Evolutionary conservation across 2,329 filamentous ascomycete genomes (phyloP), one percentile per base, ranked within the genome.

Genomic region (Penicillium sp.): DNA sequence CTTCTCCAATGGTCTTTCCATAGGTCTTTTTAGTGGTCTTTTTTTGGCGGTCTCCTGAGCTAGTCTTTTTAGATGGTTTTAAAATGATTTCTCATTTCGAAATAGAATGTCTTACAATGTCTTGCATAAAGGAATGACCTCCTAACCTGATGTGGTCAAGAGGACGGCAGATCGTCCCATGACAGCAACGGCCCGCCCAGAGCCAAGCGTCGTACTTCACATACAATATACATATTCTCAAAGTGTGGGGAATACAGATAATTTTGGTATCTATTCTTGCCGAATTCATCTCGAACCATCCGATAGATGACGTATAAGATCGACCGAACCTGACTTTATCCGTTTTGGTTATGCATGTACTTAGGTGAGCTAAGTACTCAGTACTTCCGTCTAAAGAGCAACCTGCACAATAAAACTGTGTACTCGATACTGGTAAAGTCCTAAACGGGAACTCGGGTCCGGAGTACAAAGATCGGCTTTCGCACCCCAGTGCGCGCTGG

Each of bases 151-250:
- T 43, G 2, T 45, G 33, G 41, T 38, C 26, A 43, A 43, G 10
- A 43, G 33, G 45, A 21, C 28, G 26, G 40, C 12, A n/a, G 26
- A 21, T 28, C 15, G 19, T 44, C 47, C 47, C 47, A 49, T 49
- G 47, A 49, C 41, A 21, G 10, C 22, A 26, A 19, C 24, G 13
- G 22, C 32, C 22, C 32, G n/a, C 29, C 29, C 6, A 19, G 19
- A 13, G 19, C 24, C 17, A 22, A 24, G 8, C 15, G 28, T 31
- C 24, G 7, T 28, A n/a, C 6, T 29, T 43, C 8, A 35, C 6
- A 26, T 15, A n/a, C 22, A 24, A 26, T 15, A n/a, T 6, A 24
- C 22, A 7, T 17, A 17, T 32, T 22, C 31, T 29, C 8, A n/a
- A n/a, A 21, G 6, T n/a, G 12, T 29, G n/a, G 6, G 7, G 13